Conservation (phyloP, 805 yeast species). For the Myxozyma mucilagina region DNA sequence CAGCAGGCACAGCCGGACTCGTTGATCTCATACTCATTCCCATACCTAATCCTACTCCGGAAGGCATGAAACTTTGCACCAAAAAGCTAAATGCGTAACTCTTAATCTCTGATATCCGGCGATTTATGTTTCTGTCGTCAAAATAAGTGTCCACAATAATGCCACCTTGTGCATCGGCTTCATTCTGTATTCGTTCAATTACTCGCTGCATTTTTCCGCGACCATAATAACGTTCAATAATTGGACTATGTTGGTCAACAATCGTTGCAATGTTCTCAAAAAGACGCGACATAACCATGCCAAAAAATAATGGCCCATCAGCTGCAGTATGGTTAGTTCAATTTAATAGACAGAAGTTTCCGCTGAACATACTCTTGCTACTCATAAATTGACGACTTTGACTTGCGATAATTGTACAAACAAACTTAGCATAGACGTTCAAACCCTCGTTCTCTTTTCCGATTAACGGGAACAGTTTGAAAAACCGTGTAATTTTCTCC, state of each 20-base stretch:
- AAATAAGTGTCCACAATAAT: constrained; percentile 81
- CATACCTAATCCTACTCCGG: constrained; percentile 24
- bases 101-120: constrained; percentile 55
- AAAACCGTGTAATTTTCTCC: constrained; percentile 69
- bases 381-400: constrained; percentile 57
- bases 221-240: constrained; percentile 76
- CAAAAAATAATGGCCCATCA: constrained; percentile 41
- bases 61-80: constrained; percentile 40
- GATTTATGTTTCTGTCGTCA: constrained; percentile 65
- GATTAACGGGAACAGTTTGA: constrained; percentile 84
- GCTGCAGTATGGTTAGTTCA: constrained; percentile 48
- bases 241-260: constrained; percentile 79
- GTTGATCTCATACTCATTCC: constrained; percentile 30
- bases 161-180: constrained; percentile 91
- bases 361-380: constrained; percentile 15
- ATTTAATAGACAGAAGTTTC: not conserved
- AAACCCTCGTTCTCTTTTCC: constrained; percentile 72
- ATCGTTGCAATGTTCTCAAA: constrained; percentile 84
- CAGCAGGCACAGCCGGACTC: constrained; percentile 37
- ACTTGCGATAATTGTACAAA: constrained; percentile 78
- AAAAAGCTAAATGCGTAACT: constrained; percentile 55
- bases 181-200: constrained; percentile 72
- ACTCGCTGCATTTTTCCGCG: constrained; percentile 57
- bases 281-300: constrained; percentile 47
- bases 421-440: constrained; percentile 78